Evolutionary conservation across 192 early-diverging fungal species (phyloP).

Genomic region (Allomyces javanicus): DNA sequence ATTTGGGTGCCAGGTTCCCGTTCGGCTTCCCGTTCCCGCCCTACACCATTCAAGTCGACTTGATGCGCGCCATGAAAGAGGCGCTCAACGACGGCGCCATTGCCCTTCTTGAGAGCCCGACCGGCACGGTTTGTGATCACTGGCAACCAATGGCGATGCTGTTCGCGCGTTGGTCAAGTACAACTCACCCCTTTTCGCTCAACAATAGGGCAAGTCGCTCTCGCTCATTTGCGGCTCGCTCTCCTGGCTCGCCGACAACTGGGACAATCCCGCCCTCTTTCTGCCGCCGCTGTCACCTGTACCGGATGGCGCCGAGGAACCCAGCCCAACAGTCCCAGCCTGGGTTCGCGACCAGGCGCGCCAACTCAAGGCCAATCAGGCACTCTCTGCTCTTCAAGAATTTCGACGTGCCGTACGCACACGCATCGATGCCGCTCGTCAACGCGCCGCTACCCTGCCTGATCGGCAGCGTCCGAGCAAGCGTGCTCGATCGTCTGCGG

Average conservation of each 20-base stretch:
- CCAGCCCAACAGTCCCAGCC: constrained; percentile 11
- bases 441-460: not conserved
- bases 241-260: constrained; percentile 50
- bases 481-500: too few species aligned
- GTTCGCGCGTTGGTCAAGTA: not conserved
- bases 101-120: constrained; percentile 77
- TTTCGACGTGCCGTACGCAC: constrained; percentile 15
- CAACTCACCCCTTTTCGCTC: too few species aligned
- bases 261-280: constrained; percentile 3
- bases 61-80: constrained; percentile 56
- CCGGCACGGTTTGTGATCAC: constrained; percentile 46
- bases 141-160: not conserved
- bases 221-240: constrained; percentile 68
- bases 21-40: constrained; percentile 47
- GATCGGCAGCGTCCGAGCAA: too few species aligned
- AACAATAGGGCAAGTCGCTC: constrained; percentile 59
- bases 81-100: constrained; percentile 45
- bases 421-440: constrained; percentile 8
- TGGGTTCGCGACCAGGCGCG: constrained; percentile 10
- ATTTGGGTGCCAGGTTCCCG: too few species aligned
- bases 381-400: constrained; percentile 8
- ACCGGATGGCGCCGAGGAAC: not conserved
- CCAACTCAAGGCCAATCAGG: not conserved
- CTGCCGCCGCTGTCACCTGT: not conserved
- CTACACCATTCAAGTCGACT: constrained; percentile 52